Evolutionary conservation across 345 rosid species (phyloP), one percentile per base, ranked within the genome.

Genomic region (Salix suchowensis): DNA sequence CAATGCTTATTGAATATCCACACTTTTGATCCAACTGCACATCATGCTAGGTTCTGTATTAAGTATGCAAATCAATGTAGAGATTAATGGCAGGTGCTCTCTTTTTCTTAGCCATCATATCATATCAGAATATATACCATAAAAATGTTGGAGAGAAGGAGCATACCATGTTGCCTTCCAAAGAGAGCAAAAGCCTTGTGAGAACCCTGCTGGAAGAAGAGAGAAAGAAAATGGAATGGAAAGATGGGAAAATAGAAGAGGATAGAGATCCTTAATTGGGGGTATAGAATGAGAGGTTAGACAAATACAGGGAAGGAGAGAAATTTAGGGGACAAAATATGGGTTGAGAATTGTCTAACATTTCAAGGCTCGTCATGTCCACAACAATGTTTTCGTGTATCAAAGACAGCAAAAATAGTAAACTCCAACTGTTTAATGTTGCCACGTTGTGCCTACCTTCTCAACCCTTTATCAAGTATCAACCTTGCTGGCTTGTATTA

Each of bases 111-210:
- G 60, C 1, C 72, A n/a, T 67, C 21, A 66, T 50, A 4, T 21
- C 6, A 42, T 34, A 48, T 16, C 10, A 23, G n/a, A 48, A 39
- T 12, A 67, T 14, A 13, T 46, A 14, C 50, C 1, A 36, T 52
- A 30, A 39, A 16, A 74, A 46, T 44, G 60, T 67, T 39, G 50
- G n/a, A 55, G 37, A 24, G 60, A 34, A 44, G 74, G 37, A 26
- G 44, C 84, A 50, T 84, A 90, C 94, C 94, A 90, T 90, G 84
- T 81, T 87, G 68, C 42, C 58, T 79, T 73, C 54, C 68, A 39
- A 68, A 12, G 77, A 84, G 84, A 77, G 82, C 73, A 64, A 48
- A 66, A 77, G 65, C 70, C 73, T 65, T 44, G 79, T 67, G 65
- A 70, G 44, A 37, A 75, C 46, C 72, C 80, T 73, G 65, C 74